Percentiles rank a stretch among this genome's conserved stretches.
These are phyloP conservation scores for Boletus fagicola DNA, from an alignment of 768 basidiomycete genomes.

Conservation along the genomic window DNA sequence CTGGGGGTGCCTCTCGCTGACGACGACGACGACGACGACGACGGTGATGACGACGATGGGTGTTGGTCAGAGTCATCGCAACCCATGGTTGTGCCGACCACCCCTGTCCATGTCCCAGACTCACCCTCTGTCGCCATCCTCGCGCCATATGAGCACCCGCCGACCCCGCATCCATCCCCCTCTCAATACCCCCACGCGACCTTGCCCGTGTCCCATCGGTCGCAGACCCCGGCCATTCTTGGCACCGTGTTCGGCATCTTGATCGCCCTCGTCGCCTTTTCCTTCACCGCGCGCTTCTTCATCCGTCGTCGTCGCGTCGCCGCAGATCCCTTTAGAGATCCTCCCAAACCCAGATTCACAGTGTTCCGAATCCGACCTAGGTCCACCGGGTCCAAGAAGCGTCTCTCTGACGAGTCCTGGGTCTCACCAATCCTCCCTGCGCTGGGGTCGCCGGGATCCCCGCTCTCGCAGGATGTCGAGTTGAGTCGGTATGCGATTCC, in stretches of 20 bases:
- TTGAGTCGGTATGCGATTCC: constrained; percentile 9
- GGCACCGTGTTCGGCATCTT: constrained; percentile 18
- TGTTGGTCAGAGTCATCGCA: background rate
- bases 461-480: constrained; percentile 12
- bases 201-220: constrained; percentile 2
- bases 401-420: constrained; percentile 30
- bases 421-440: constrained; percentile 18
- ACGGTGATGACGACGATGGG: background rate
- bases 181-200: constrained; percentile 12
- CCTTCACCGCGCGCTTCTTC: constrained; percentile 7
- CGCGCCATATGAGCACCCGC: constrained; percentile 9
- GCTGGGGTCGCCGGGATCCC: constrained; percentile 7
- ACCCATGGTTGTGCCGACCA: background rate
- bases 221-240: constrained; percentile 15
- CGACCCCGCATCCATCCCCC: constrained; percentile 11
- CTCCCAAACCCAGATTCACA: constrained; percentile 4
- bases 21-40: constrained; percentile 7
- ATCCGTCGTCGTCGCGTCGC: constrained; percentile 11
- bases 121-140: constrained; percentile 9
- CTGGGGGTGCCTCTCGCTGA: constrained; percentile 10
- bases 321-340: constrained; percentile 13
- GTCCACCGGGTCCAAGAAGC: constrained; percentile 10
- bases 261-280: constrained; percentile 11
- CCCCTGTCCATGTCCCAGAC: background rate
- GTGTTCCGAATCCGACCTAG: background rate